Base-by-base conservation (phyloP, 176 grass and related monocot genomes). In the Oryza rufipogon region DNA sequence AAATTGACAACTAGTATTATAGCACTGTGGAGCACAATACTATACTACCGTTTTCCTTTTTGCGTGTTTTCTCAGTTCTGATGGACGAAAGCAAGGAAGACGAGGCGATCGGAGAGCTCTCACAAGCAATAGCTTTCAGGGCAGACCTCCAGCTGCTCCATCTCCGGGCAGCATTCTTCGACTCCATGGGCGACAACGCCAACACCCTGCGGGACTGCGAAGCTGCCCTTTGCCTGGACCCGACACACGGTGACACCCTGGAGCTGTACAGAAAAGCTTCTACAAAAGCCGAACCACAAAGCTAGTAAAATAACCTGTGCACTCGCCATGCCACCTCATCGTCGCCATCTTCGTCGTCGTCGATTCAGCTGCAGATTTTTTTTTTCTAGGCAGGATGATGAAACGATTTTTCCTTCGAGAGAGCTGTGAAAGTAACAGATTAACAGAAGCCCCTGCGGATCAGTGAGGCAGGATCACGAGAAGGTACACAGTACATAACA, bases 71-170 rank as follows among this genome's bases (percentile, higher is more conserved):
- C 23, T 10, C 83, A 95, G 93, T 98, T 71, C 66, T 98, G 79
- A 98, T 95, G 93, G 96, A 95, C 23, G 96, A 98, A 45, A 84
- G 77, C 85, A 98, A 92, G 80, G 89, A 95, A 39, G 87, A 93
- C 16, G 91, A 98, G 41, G 96, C 96, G 28, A 93, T 98, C 2
- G 16, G 56, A 1, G 96, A 98, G 89, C 89, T 98, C 80, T 90
- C 93, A 0, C 75, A 48, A 6, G 93, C 82, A 9, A 84, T 98
- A 79, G 84, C 73, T 20, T 95, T 98, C 80, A 95, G 89, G 77
- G 89, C 87, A 17, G 96, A 98, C 80, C 87, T 98, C 23, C 96
- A 98, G 85, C 87, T 98, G 76, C 83, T 98, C 41, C 92, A 98
- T 71, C 80, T 98, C 69, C 90, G 96, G 2, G 93, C 96, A 16